Conservation (phyloP, 768 basidiomycete genomes). For the Mycena leptocephala region DNA sequence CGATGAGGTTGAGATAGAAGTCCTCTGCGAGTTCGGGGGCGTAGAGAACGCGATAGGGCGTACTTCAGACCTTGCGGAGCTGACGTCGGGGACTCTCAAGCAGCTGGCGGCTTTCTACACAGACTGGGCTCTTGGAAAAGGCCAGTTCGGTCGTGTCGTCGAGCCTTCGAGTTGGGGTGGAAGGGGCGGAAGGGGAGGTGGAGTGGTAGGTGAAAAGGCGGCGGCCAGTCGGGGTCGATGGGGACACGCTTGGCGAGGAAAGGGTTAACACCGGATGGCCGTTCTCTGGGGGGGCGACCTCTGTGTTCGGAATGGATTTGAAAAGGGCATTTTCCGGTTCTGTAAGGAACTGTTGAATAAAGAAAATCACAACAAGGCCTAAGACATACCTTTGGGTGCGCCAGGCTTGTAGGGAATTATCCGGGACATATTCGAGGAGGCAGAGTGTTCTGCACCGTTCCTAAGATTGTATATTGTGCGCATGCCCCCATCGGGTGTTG, state of each 20-base stretch:
- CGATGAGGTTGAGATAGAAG: conserved; percentile 98
- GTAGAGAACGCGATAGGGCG: conserved; percentile 96
- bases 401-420: conserved; percentile 81
- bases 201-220: conserved; percentile 82
- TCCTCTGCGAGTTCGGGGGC: conserved; percentile 98
- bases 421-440: conserved; percentile 72
- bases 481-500: conserved; percentile 73
- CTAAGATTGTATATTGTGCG: conserved; percentile 80
- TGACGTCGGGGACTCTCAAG: conserved; percentile 88
- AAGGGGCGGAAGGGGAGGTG: conserved; percentile 71
- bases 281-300: conserved; percentile 83
- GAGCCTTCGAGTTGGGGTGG: conserved; percentile 67
- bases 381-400: conserved; percentile 76
- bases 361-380: neutral
- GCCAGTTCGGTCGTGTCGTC: conserved; percentile 91
- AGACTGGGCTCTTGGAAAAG: conserved; percentile 92
- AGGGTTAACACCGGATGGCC: conserved; percentile 74
- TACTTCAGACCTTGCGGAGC: conserved; percentile 90
- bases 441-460: conserved; percentile 70
- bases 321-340: conserved; percentile 92
- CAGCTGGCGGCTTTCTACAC: conserved; percentile 84
- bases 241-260: conserved; percentile 59
- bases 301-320: conserved; percentile 82
- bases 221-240: conserved; percentile 68
- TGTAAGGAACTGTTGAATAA: conserved; percentile 42